phyloP scores from a whole-genome alignment of 768 basidiomycete genomes.

The Obba rivulosa region DNA sequence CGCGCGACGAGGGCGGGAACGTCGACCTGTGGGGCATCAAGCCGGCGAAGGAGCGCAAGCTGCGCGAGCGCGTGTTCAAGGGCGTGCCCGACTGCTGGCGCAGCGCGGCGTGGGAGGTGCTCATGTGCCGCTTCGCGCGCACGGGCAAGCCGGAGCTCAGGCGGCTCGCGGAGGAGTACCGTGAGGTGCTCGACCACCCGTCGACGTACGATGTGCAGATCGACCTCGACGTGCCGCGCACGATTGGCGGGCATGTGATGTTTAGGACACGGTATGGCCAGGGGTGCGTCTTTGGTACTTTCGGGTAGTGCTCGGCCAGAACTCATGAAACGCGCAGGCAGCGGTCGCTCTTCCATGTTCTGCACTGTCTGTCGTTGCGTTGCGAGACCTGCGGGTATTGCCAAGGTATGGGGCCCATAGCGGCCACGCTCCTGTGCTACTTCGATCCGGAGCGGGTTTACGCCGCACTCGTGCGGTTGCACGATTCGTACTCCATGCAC shows the following conservation, averaged over 20 bases:
- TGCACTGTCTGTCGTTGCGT: conserved; percentile 86
- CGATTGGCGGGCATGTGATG: conserved; percentile 90
- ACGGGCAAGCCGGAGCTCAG: conserved; percentile 41
- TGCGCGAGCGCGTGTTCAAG: conserved; percentile 80
- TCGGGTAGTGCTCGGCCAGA: background rate
- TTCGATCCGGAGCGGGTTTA: conserved; percentile 88
- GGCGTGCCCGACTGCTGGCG: conserved; percentile 98
- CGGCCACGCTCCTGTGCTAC: conserved; percentile 91
- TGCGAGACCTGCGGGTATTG: conserved; percentile 91
- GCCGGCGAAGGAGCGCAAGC: conserved; percentile 58
- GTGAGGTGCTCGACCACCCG: conserved; percentile 66
- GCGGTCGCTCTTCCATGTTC: conserved; percentile 90
- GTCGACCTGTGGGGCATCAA: conserved; percentile 67
- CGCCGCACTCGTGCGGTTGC: conserved; percentile 78
- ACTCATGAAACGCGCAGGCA: conserved; percentile 47
- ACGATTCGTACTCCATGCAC: conserved; percentile 86
- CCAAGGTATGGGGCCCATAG: conserved; percentile 98
- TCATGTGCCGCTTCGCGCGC: conserved; percentile 55
- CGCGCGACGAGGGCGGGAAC: conserved; percentile 75
- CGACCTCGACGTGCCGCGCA: conserved; percentile 94
- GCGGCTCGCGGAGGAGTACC: conserved; percentile 44
- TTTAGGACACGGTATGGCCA: conserved; percentile 95
- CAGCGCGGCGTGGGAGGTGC: conserved; percentile 82
- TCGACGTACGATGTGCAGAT: conserved; percentile 95
- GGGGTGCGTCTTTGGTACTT: conserved; percentile 54